These are phyloP conservation scores for Trypanosoma boissoni DNA, from an alignment of 208 protist species.

Conservation along the genomic window DNA sequence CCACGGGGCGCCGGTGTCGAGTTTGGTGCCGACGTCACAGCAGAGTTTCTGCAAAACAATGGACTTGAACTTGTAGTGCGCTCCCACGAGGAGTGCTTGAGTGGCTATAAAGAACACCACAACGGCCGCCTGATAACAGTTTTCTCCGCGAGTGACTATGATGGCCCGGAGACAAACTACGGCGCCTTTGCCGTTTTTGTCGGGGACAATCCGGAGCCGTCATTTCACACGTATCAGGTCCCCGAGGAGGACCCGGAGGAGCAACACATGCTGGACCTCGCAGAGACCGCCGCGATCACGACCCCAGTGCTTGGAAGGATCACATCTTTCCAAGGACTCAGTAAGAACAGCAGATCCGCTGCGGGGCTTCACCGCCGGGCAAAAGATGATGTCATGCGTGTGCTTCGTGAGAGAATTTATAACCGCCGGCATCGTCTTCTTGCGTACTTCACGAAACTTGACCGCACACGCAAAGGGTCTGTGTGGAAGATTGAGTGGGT, in stretches of 20 bases:
- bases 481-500: slow-evolving; percentile 92
- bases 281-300: slow-evolving; percentile 41
- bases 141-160: slow-evolving; percentile 98
- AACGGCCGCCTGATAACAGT: slow-evolving; percentile 93
- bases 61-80: slow-evolving; percentile 92
- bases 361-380: slow-evolving; percentile 44
- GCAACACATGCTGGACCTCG: slow-evolving; percentile 46
- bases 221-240: slow-evolving; percentile 78
- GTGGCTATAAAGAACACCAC: slow-evolving; percentile 94
- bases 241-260: slow-evolving; percentile 74
- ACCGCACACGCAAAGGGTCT: slow-evolving; percentile 87
- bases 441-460: slow-evolving; percentile 83
- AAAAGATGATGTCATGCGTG: slow-evolving; percentile 80
- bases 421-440: slow-evolving; percentile 81
- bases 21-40: slow-evolving; percentile 95
- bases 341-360: not conserved
- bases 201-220: slow-evolving; percentile 60
- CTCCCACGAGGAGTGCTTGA: slow-evolving; percentile 94
- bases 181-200: slow-evolving; percentile 77
- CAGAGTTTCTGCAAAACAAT: slow-evolving; percentile 93
- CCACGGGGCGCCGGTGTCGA: slow-evolving; percentile 93
- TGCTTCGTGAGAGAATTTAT: slow-evolving; percentile 82
- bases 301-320: slow-evolving; percentile 29
- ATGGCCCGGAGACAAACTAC: slow-evolving; percentile 89
- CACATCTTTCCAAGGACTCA: slow-evolving; percentile 27